Conservation (phyloP, 2,329 filamentous ascomycete species). For the Fusarium concolor region DNA sequence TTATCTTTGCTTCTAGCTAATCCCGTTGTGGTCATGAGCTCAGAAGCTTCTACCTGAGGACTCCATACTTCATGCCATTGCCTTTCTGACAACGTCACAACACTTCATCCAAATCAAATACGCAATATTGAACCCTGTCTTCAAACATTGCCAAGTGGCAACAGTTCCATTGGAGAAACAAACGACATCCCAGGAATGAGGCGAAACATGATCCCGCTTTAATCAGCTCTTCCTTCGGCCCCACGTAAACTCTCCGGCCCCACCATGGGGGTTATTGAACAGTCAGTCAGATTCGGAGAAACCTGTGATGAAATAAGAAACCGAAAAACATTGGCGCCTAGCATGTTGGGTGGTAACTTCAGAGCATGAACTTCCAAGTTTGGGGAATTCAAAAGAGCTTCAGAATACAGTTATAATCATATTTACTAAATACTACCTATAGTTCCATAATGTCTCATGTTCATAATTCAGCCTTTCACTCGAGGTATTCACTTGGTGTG, state of each 20-base stretch:
- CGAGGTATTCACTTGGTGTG: background rate
- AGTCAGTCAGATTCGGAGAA: no score
- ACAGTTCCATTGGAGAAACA: background rate
- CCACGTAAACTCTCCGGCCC: constrained; percentile 17
- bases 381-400: background rate
- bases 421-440: background rate
- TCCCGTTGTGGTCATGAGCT: background rate
- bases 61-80: background rate
- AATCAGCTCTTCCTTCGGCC: constrained; percentile 18
- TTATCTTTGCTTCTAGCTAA: background rate
- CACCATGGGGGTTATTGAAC: background rate
- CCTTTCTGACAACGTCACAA: background rate
- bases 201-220: constrained; percentile 18
- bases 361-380: background rate
- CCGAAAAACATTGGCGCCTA: no score
- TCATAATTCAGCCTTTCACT: background rate
- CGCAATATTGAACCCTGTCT: background rate
- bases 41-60: background rate
- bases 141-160: background rate
- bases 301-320: no score
- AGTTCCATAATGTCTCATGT: background rate
- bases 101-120: background rate
- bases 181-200: constrained; percentile 9
- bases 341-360: background rate
- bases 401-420: background rate